These are phyloP conservation scores for Thinopyrum obtusiflorum DNA, from an alignment of 202 grass and related monocot genomes.

Conservation along the genomic window DNA sequence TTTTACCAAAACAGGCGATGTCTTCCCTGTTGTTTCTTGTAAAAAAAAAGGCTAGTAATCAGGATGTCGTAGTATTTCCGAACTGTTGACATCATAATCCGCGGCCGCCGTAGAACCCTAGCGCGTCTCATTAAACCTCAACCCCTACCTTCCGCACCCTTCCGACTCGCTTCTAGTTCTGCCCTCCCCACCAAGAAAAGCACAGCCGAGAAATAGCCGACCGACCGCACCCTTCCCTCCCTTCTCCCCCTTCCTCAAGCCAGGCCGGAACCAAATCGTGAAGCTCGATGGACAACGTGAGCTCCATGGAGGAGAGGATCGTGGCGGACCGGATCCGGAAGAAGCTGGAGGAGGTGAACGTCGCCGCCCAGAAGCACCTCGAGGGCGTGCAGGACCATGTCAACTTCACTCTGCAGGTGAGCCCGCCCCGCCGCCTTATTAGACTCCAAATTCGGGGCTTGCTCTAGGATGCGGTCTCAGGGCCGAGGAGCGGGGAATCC, in stretches of 20 bases:
- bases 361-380: conserved; percentile 68
- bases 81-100: no score
- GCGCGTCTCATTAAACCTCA: neutral
- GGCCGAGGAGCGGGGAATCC: neutral
- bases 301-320: conserved; percentile 64
- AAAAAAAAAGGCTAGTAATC: no score
- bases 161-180: neutral
- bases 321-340: conserved; percentile 60
- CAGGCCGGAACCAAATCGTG: neutral
- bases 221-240: neutral
- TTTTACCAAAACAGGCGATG: no score
- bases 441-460: neutral
- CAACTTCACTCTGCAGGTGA: conserved; percentile 91
- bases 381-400: conserved; percentile 81
- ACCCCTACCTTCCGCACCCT: no score
- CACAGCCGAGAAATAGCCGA: neutral
- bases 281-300: conserved; percentile 45
- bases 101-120: neutral
- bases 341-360: conserved; percentile 85
- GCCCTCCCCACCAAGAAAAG: neutral
- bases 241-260: neutral
- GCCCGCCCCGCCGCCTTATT: neutral
- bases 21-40: no score
- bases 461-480: neutral
- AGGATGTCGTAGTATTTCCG: no score